Percentiles rank a stretch among this genome's conserved stretches.
These are phyloP conservation scores for Vaccinium darrowii DNA, from an alignment of 148 eudicot genomes.

Conservation along the genomic window DNA sequence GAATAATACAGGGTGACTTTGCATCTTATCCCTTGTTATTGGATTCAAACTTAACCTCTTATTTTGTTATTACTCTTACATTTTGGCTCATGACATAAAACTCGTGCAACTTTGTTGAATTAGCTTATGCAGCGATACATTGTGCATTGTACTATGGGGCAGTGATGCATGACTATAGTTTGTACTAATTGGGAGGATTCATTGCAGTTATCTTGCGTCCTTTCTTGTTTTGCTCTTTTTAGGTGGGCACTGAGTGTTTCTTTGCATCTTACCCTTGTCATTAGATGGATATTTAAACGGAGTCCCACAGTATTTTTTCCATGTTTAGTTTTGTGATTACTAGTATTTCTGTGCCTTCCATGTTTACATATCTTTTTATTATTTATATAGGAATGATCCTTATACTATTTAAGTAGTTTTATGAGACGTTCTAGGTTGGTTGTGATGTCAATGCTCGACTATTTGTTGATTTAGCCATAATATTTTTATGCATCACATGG, in stretches of 20 bases:
- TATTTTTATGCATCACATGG: not conserved
- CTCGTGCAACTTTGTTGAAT: not conserved
- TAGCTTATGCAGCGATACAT: not conserved
- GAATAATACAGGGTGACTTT: not conserved
- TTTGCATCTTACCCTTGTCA: not conserved
- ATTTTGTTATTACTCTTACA: not conserved
- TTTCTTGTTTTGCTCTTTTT: not conserved
- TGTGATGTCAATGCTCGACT: not conserved
- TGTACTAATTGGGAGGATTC: not conserved
- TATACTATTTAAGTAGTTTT: not conserved
- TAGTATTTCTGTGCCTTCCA: not conserved
- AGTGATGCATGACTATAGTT: not conserved
- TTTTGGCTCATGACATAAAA: constrained; percentile 5
- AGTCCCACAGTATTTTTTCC: not conserved
- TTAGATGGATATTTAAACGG: not conserved
- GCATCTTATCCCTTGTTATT: not conserved
- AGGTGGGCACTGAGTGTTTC: not conserved
- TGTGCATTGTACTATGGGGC: not conserved
- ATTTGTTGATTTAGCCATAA: not conserved
- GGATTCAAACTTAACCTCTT: not conserved
- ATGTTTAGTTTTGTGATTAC: not conserved
- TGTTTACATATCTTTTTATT: not conserved
- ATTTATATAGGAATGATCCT: not conserved
- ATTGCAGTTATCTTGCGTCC: not conserved
- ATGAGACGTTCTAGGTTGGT: not conserved